Evolutionary conservation across 2,329 filamentous ascomycete species (phyloP).

Genomic region (Trichoderma harzianum): DNA sequence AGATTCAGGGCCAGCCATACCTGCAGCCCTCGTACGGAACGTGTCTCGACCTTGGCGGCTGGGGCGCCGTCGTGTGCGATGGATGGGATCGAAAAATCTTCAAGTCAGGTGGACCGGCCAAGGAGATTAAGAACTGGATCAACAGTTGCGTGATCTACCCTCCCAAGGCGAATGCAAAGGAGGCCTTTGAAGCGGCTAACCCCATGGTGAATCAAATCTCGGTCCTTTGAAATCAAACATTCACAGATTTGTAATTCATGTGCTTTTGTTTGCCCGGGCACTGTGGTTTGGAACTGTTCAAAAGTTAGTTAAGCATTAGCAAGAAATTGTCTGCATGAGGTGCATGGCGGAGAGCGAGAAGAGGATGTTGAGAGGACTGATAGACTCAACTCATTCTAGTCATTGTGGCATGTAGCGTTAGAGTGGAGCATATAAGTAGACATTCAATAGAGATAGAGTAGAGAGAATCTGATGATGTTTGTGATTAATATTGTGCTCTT

Average conservation of each 20-base stretch:
- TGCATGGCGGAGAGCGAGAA: background rate
- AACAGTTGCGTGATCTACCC: conserved; percentile 36
- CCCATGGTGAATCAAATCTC: background rate
- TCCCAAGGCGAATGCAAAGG: conserved; percentile 21
- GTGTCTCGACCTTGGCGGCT: conserved; percentile 35
- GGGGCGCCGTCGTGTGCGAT: conserved; percentile 27
- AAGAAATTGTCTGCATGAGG: background rate
- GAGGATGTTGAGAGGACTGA: background rate
- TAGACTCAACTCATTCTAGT: background rate
- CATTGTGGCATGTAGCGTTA: background rate
- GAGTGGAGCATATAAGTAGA: background rate
- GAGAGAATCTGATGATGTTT: background rate
- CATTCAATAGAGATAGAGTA: background rate
- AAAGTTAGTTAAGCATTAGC: background rate
- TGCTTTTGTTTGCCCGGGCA: background rate
- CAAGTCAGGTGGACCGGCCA: conserved; percentile 28
- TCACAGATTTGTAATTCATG: background rate
- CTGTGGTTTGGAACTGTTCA: background rate
- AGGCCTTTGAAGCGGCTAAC: conserved; percentile 7
- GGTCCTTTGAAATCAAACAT: background rate
- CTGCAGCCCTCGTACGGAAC: conserved; percentile 29
- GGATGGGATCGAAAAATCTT: conserved; percentile 33
- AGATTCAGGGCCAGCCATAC: conserved; percentile 25
- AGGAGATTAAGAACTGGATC: conserved; percentile 33
- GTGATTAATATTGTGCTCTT: background rate